These are phyloP conservation scores for Oryza australiensis DNA, from an alignment of 176 grass and related monocot genomes.

Conservation along the genomic window DNA sequence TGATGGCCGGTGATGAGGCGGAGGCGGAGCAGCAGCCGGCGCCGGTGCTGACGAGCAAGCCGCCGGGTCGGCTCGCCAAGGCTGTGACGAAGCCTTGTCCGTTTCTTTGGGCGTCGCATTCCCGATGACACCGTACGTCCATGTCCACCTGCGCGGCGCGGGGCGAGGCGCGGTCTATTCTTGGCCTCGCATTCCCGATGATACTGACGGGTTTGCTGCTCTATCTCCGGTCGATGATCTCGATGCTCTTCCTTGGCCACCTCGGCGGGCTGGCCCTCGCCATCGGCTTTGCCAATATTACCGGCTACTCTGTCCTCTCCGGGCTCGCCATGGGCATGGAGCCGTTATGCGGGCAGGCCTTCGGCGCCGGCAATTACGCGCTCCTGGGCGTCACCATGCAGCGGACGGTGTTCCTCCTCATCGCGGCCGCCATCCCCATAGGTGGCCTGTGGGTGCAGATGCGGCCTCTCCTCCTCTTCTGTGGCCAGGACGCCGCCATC, in stretches of 20 bases:
- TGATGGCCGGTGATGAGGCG: background rate
- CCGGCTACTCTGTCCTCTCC: slow-evolving; percentile 73
- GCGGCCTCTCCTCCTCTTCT: slow-evolving; percentile 73
- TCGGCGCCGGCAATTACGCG: slow-evolving; percentile 53
- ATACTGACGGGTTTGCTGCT: slow-evolving; percentile 74
- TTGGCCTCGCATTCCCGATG: slow-evolving; percentile 72
- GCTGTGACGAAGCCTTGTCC: slow-evolving; percentile 42
- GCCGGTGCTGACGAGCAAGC: slow-evolving; percentile 45
- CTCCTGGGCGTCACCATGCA: slow-evolving; percentile 73
- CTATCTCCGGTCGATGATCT: slow-evolving; percentile 92
- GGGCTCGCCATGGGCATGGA: slow-evolving; percentile 94
- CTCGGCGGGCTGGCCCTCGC: slow-evolving; percentile 70
- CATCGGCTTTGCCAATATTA: slow-evolving; percentile 90
- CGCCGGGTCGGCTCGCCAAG: slow-evolving; percentile 19
- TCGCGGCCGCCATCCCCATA: slow-evolving; percentile 63
- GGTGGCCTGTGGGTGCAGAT: slow-evolving; percentile 66
- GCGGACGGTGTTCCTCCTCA: slow-evolving; percentile 66
- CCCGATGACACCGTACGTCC: slow-evolving; percentile 36
- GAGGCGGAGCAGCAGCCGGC: background rate
- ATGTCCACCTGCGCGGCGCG: slow-evolving; percentile 19
- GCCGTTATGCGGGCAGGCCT: slow-evolving; percentile 81
- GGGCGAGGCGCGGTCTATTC: slow-evolving; percentile 59
- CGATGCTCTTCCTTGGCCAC: slow-evolving; percentile 79
- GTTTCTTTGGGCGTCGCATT: background rate
- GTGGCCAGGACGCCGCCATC: slow-evolving; percentile 74